phyloP scores from a whole-genome alignment of 78 protist genomes.

The Planoprotostelium fungivorum region DNA sequence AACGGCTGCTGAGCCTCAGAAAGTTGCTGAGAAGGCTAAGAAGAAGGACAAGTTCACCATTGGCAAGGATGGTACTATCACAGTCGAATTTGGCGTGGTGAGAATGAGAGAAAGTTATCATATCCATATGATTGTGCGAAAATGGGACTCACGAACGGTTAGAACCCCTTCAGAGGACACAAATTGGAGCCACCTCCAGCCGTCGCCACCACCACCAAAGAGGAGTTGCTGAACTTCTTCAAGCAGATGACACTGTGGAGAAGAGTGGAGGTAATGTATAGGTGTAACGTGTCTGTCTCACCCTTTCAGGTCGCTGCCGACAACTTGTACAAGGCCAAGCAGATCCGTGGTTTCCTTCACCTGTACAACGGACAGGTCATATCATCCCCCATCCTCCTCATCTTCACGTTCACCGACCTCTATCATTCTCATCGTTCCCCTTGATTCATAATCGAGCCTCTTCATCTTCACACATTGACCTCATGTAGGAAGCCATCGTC shows the following conservation, averaged over 20 bases:
- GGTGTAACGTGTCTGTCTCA: not conserved
- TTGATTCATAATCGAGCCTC: not conserved
- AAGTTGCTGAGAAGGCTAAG: not conserved
- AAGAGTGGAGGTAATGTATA: constrained; percentile 31
- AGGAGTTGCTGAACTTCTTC: constrained; percentile 28
- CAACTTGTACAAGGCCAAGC: constrained; percentile 72
- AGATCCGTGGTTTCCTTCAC: constrained; percentile 96
- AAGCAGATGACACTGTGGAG: constrained; percentile 53
- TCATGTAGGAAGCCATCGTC: constrained; percentile 82
- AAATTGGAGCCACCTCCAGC: constrained; percentile 21
- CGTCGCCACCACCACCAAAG: constrained; percentile 27
- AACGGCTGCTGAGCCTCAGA: not conserved
- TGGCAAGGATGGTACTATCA: not conserved
- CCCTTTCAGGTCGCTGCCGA: constrained; percentile 37
- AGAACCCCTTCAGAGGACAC: not conserved
- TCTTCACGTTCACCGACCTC: not conserved
- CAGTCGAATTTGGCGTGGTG: not conserved
- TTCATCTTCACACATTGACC: not conserved
- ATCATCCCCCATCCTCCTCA: not conserved
- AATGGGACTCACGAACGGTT: not conserved
- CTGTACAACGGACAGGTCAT: constrained; percentile 91
- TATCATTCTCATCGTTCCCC: not conserved
- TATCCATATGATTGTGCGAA: not conserved
- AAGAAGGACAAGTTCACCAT: constrained; percentile 1
- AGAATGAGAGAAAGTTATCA: too few species aligned